Base-by-base conservation (phyloP, 2,329 filamentous ascomycete genomes). In the Thielaviopsis euricoi region DNA sequence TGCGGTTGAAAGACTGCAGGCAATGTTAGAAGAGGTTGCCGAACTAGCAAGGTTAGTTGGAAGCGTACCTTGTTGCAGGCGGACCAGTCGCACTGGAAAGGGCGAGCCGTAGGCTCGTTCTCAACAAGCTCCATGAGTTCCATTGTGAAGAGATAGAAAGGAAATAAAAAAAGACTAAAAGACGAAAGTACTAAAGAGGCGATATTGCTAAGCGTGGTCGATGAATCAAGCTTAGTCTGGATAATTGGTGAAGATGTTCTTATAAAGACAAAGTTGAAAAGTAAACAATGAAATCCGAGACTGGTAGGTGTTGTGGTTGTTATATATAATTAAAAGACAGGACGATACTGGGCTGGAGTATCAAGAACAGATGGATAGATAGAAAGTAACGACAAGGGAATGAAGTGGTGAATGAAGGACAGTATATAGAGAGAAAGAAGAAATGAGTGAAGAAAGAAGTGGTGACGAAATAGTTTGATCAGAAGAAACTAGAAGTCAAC, bases 1-100 rank as follows among this genome's bases (percentile, higher is more conserved):
- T 86, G 65, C 83, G 76, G 69, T 85, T 85, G 73, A 86, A 86
- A 70, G 80, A 83, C 83, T 86, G 63, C 26, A 52, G 1, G 53
- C 40, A 21, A 33, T 25, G 50, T 40, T 53, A 60, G 52, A 52
- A 50, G 29, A 29, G n/a, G n/a, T 43, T 25, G 43, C 21, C 23
- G 17, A 37, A 40, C 26, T 29, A 23, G 43, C 37, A 26, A 50
- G 50, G 21, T 15, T 40, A 5, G 55, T 40, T 33, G 52, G 62
- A 64, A 46, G 67, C 74, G 60, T 69, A 83, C 80, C 74, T 83
- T 83, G 65, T 72, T 77, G 68, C 81, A 83, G 22, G 71, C 69
- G 61, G 78, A 71, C 81, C 81, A 84, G 64, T 81, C 77, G 67
- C 81, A 84, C 70, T 79, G 74, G 66, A 82, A 83, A 40, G 80